Conservation (phyloP, 129 eudicot species). For the Glebionis coronaria region DNA sequence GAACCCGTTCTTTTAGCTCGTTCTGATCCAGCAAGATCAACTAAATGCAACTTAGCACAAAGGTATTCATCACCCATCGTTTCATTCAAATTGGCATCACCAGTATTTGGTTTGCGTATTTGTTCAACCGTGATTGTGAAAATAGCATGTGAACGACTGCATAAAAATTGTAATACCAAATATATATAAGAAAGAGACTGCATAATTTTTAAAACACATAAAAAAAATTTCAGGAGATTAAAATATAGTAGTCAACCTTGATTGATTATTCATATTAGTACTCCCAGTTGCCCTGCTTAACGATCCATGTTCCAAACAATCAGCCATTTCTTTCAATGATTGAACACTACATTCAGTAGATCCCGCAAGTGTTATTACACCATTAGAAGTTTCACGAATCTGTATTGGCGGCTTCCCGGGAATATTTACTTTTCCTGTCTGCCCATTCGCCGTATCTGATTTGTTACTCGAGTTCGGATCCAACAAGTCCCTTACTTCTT, state of each 20-base stretch:
- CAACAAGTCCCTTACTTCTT: conserved; percentile 94
- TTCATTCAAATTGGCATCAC: conserved; percentile 45
- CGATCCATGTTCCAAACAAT: conserved; percentile 94
- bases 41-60: conserved; percentile 96
- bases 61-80: conserved; percentile 83
- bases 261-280: conserved; percentile 98
- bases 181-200: not conserved
- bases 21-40: conserved; percentile 99
- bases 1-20: conserved; percentile 98
- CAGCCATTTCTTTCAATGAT: conserved; percentile 89
- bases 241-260: conserved; percentile 47
- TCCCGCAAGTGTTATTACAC: conserved; percentile 97
- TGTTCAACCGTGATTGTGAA: conserved; percentile 97
- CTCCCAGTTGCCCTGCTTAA: conserved; percentile 98
- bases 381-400: conserved; percentile 91
- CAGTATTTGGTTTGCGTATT: conserved; percentile 69
- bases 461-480: conserved; percentile 62
- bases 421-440: conserved; percentile 51
- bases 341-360: conserved; percentile 86
- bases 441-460: conserved; percentile 69
- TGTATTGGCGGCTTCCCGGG: conserved; percentile 98
- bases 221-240: not conserved
- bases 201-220: not conserved
- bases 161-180: conserved; percentile 6
- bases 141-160: conserved; percentile 98